A percentile compares a stretch with the other conserved stretches of the same genome.
phyloP scores from a whole-genome alignment of 2,329 filamentous ascomycete species.

The Rhynchosporium graminicola region DNA sequence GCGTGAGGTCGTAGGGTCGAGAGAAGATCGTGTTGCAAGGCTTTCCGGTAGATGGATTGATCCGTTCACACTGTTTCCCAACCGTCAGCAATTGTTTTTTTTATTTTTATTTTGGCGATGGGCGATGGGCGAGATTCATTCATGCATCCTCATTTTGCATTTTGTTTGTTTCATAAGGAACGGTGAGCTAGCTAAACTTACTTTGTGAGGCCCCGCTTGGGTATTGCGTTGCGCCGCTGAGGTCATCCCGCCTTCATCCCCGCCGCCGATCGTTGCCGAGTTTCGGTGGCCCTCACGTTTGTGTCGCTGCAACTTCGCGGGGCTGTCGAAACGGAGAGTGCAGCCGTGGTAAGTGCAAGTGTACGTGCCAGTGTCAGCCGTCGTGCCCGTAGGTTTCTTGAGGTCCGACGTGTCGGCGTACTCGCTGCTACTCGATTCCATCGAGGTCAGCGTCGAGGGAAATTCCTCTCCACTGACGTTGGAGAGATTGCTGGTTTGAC shows the following conservation, averaged over 20 bases:
- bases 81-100: constrained; percentile 17
- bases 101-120: not conserved
- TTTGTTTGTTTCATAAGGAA: too few relatives aligned
- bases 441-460: constrained; percentile 41
- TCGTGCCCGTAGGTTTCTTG: constrained; percentile 59
- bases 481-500: constrained; percentile 36
- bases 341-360: constrained; percentile 96
- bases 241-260: constrained; percentile 45
- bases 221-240: constrained; percentile 69
- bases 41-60: constrained; percentile 93
- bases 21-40: constrained; percentile 94
- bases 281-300: constrained; percentile 91
- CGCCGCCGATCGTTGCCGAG: constrained; percentile 53
- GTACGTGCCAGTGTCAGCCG: constrained; percentile 83
- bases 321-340: constrained; percentile 83
- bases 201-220: constrained; percentile 86
- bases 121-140: too few relatives aligned
- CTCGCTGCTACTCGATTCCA: constrained; percentile 45
- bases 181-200: constrained; percentile 17
- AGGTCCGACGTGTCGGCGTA: constrained; percentile 40
- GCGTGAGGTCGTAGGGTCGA: constrained; percentile 90
- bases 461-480: constrained; percentile 36
- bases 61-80: constrained; percentile 67
- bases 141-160: too few relatives aligned
- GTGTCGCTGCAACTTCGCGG: constrained; percentile 86